These are phyloP conservation scores for Neofusicoccum sp. DNA, from an alignment of 2,329 filamentous ascomycete species.

Conservation along the genomic window DNA sequence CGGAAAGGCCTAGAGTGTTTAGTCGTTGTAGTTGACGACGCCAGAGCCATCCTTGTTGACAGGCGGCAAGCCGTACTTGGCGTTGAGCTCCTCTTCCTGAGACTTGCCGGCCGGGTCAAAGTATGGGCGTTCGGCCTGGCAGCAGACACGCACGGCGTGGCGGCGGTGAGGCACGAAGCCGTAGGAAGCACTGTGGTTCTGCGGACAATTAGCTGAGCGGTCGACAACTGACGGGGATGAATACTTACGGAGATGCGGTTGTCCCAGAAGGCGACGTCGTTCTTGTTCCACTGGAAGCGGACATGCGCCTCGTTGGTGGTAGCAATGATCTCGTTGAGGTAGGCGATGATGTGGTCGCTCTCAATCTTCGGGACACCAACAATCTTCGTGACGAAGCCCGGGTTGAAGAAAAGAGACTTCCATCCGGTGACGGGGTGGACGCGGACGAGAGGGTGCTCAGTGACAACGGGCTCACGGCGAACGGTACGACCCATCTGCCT, in stretches of 20 bases:
- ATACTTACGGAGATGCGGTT: conserved; percentile 50
- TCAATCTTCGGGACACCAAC: conserved; percentile 59
- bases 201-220: conserved; percentile 25
- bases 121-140: conserved; percentile 48
- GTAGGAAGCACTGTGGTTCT: conserved; percentile 55
- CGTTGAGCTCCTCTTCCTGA: conserved; percentile 55
- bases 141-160: conserved; percentile 53
- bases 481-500: conserved; percentile 52
- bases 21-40: conserved; percentile 58
- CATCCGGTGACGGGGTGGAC: conserved; percentile 62
- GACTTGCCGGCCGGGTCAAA: conserved; percentile 47
- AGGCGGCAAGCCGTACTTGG: conserved; percentile 47
- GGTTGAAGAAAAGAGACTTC: conserved; percentile 61
- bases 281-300: conserved; percentile 62
- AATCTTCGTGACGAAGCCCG: conserved; percentile 57
- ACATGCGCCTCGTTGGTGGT: conserved; percentile 67
- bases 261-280: conserved; percentile 68
- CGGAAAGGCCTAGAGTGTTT: background rate
- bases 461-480: conserved; percentile 53
- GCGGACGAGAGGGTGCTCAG: conserved; percentile 57
- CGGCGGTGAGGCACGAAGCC: conserved; percentile 57
- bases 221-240: conserved; percentile 32
- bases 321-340: conserved; percentile 55
- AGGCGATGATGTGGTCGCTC: conserved; percentile 51
- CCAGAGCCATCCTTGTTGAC: conserved; percentile 58